Percentiles rank a stretch among this genome's conserved stretches.
These are phyloP conservation scores for Podila clonocystis DNA, from an alignment of 192 early-diverging fungal species.

Conservation along the genomic window DNA sequence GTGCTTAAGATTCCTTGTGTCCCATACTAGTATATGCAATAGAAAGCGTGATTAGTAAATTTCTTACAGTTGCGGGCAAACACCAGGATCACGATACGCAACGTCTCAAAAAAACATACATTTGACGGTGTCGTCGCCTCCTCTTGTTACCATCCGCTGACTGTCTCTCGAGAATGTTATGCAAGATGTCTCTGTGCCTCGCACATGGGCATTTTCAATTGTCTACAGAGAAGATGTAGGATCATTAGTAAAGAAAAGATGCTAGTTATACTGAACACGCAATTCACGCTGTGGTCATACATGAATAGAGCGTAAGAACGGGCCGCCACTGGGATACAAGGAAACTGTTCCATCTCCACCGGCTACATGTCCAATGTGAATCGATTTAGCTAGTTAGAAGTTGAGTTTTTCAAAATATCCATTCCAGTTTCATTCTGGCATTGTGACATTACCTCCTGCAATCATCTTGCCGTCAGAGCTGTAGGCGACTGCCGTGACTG, in stretches of 20 bases:
- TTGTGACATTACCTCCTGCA: constrained; percentile 59
- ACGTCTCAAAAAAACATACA: constrained; percentile 28
- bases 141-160: constrained; percentile 76
- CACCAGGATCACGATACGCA: not conserved
- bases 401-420: not conserved
- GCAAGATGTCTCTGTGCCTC: constrained; percentile 73
- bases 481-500: constrained; percentile 77
- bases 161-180: constrained; percentile 75
- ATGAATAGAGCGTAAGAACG: constrained; percentile 69
- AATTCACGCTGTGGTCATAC: constrained; percentile 43
- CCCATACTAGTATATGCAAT: constrained; percentile 75
- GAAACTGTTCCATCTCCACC: constrained; percentile 80
- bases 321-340: constrained; percentile 77
- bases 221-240: constrained; percentile 36
- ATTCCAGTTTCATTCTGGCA: not conserved
- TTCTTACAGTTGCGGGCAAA: not conserved
- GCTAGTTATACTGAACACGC: not conserved
- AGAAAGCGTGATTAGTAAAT: not conserved
- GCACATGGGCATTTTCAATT: constrained; percentile 75
- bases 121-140: constrained; percentile 89
- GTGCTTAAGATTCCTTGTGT: constrained; percentile 77
- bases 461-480: constrained; percentile 77
- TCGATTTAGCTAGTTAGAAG: not conserved
- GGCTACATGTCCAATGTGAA: constrained; percentile 39
- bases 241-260: not conserved